Conservation (phyloP, 148 eudicot species). For the Fallopia convolvulus region DNA sequence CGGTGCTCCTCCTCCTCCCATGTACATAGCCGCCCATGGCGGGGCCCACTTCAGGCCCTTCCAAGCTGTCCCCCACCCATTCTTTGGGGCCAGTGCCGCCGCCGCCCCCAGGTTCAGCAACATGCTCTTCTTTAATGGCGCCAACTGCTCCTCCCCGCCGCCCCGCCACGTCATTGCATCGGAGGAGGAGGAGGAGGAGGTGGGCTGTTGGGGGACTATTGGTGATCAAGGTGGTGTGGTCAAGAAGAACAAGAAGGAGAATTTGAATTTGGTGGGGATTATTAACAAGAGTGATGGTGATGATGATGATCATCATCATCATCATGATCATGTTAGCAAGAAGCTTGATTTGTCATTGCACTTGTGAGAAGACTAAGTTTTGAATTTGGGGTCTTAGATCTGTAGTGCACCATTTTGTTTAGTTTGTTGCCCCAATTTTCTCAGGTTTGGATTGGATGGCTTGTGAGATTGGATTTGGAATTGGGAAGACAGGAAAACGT, state of each 20-base stretch:
- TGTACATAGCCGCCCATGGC: constrained; percentile 51
- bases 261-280: constrained; percentile 10
- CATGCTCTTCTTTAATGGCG: background rate
- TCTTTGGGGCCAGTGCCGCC: constrained; percentile 15
- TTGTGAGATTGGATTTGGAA: background rate
- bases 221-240: background rate
- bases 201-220: background rate
- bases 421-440: background rate
- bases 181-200: background rate
- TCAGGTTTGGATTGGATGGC: background rate
- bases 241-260: constrained; percentile 1
- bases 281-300: constrained; percentile 17
- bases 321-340: constrained; percentile 12
- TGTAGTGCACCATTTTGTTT: background rate
- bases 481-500: constrained; percentile 1
- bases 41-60: constrained; percentile 22
- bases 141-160: background rate
- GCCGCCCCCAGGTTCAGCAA: constrained; percentile 11
- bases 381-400: background rate
- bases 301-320: constrained; percentile 14
- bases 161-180: background rate
- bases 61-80: constrained; percentile 13
- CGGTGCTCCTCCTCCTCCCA: background rate
- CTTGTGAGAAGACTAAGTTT: constrained; percentile 23
- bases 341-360: constrained; percentile 79